Evolutionary conservation across 768 basidiomycete genomes (phyloP).

Genomic region (Boletus coccyginus): DNA sequence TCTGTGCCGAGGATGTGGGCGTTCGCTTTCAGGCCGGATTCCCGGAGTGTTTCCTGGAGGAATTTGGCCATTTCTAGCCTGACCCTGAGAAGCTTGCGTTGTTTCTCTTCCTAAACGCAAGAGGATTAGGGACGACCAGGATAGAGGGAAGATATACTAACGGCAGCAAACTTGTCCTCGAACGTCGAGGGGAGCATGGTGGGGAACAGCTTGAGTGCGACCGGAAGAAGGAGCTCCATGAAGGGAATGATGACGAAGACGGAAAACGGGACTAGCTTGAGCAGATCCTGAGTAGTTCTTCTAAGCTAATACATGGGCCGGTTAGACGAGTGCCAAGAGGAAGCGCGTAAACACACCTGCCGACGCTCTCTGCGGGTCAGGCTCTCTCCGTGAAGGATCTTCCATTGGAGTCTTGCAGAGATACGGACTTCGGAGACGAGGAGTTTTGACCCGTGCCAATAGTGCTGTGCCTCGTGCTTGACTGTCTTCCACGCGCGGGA

Average conservation of each 20-base stretch:
- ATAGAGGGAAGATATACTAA: conserved; percentile 33
- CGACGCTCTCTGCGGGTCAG: conserved; percentile 91
- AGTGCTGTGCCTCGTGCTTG: conserved; percentile 94
- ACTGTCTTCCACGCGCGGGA: conserved; percentile 85
- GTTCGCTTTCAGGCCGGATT: conserved; percentile 89
- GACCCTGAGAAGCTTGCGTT: conserved; percentile 91
- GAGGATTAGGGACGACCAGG: not conserved
- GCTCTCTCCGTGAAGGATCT: conserved; percentile 86
- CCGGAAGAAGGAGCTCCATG: conserved; percentile 96
- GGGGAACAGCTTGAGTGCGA: conserved; percentile 95
- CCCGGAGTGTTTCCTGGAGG: conserved; percentile 94
- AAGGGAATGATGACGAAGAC: conserved; percentile 96
- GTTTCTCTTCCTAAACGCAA: conserved; percentile 80
- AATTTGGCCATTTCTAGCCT: conserved; percentile 99
- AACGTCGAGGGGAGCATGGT: conserved; percentile 99
- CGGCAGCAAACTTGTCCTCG: conserved; percentile 94
- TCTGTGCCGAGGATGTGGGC: conserved; percentile 92
- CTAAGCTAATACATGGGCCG: conserved; percentile 54
- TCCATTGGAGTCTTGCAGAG: conserved; percentile 82
- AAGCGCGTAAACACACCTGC: conserved; percentile 54
- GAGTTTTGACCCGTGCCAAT: conserved; percentile 95
- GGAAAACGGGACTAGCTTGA: conserved; percentile 92
- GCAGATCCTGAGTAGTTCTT: conserved; percentile 89
- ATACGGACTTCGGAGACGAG: conserved; percentile 94
- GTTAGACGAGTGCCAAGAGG: conserved; percentile 1